Evolutionary conservation across 2,329 filamentous ascomycete genomes (phyloP).

Genomic region (Mollisiaceae sp.): DNA sequence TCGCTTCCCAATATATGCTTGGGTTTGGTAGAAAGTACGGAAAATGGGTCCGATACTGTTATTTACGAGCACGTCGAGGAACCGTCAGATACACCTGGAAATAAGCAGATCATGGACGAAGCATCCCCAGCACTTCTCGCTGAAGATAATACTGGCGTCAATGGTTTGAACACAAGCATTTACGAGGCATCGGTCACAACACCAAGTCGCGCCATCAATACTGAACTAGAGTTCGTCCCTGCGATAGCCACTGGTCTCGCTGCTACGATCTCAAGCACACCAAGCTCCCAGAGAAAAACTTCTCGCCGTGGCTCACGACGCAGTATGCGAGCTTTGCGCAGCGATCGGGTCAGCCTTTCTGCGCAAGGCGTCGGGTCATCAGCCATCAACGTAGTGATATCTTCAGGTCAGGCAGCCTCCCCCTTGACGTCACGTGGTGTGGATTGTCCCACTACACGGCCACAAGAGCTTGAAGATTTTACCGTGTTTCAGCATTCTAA

Average conservation of each 20-base stretch:
- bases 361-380: neutral
- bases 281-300: constrained; percentile 22
- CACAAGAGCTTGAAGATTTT: neutral
- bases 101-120: neutral
- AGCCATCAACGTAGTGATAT: neutral
- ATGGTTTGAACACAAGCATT: neutral
- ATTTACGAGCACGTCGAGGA: neutral
- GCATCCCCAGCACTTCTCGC: neutral
- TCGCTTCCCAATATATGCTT: neutral
- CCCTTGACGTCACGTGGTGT: neutral
- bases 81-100: neutral
- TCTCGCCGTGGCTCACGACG: constrained; percentile 19
- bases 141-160: neutral
- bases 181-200: constrained; percentile 10
- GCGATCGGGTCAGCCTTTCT: constrained; percentile 14
- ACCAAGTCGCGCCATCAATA: neutral
- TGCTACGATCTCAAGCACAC: constrained; percentile 19
- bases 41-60: neutral
- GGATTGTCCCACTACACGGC: neutral
- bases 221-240: constrained; percentile 12
- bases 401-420: neutral
- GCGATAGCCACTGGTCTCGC: neutral
- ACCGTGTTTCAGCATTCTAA: neutral
- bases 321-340: constrained; percentile 25
- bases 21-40: neutral